phyloP scores from a whole-genome alignment of 140 eudicot species.

The Cichorium intybus region DNA sequence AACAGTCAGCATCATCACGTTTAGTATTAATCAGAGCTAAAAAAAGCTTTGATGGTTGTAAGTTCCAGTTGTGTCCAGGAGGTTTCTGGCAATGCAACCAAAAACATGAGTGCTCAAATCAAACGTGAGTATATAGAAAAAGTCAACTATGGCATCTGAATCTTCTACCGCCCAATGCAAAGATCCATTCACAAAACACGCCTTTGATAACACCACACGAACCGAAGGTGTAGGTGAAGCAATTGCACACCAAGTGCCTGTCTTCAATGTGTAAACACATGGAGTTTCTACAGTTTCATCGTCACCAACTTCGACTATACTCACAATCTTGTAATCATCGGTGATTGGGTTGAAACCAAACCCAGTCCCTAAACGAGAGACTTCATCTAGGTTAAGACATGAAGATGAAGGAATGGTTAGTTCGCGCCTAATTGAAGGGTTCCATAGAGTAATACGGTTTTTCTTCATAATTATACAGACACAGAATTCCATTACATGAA shows the following conservation, averaged over 20 bases:
- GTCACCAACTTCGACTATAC: constrained; percentile 9
- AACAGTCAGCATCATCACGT: background rate
- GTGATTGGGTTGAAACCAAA: constrained; percentile 25
- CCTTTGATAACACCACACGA: background rate
- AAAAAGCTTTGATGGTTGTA: background rate
- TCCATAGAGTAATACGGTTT: constrained; percentile 31
- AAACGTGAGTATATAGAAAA: constrained; percentile 25
- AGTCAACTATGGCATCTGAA: too few relatives aligned
- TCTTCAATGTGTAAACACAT: constrained; percentile 27
- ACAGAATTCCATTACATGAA: constrained; percentile 30
- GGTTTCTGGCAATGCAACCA: constrained; percentile 18
- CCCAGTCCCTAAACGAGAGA: too few relatives aligned
- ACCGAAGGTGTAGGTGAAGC: background rate
- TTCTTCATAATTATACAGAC: constrained; percentile 20
- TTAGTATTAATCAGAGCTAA: background rate
- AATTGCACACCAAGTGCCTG: too few relatives aligned
- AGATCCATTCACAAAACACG: constrained; percentile 16
- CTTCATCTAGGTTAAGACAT: background rate
- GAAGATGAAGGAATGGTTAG: constrained; percentile 12
- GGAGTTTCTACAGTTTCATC: too few relatives aligned
- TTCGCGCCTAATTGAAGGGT: constrained; percentile 21
- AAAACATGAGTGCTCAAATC: constrained; percentile 29
- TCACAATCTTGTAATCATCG: constrained; percentile 34
- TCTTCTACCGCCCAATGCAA: constrained; percentile 29
- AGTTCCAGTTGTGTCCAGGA: background rate